Evolutionary conservation across 306 rosid species (phyloP), one percentile per base, ranked within the genome.

Genomic region (Trifolium subterraneum): DNA sequence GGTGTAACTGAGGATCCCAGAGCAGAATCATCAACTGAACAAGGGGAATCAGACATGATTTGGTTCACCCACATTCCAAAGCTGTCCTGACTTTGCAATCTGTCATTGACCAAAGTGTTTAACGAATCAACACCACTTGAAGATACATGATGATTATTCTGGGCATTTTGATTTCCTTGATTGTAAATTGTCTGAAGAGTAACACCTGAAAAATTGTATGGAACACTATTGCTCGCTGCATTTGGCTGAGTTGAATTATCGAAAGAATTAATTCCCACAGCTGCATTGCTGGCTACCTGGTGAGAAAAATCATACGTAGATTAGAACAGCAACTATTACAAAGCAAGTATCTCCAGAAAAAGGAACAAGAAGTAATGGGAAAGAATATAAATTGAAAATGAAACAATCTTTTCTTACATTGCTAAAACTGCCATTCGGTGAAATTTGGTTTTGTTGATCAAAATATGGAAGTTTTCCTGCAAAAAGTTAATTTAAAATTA

Each of bases 51-150:
- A 15, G 78, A 75, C 72, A 88, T 78, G 9, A 95, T 75, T 50
- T 84, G 44, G 68, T 78, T 87, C 73, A 90, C 80, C 97, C 98
- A 95, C 84, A 82, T 87, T 79, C 97, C 97, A 75, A 95, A 92
- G 83, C 97, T 95, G 80, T 85, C 93, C 91, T 90, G 97, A 73
- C 89, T 87, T 65, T 82, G 88, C 89, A 94, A 83, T 75, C 84
- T 81, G 20, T 70, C 85, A 79, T 79, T 76, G 64, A 70, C 84
- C 80, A 73, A 71, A 70, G 64, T 69, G 50, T 80, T 74, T 70
- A 29, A 39, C 48, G 87, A 83, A 74, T 68, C 76, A 71, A 52
- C 77, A 70, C 81, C 74, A 60, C 59, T 67, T 55, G 42, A 62
- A 60, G 86, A 63, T 51, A 72, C 65, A 63, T 74, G 74, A 75